Percentiles rank a stretch among this genome's conserved stretches.
Conservation (phyloP, 371 early-diverging fungal species). For the Lichtheimia corymbifera region DNA sequence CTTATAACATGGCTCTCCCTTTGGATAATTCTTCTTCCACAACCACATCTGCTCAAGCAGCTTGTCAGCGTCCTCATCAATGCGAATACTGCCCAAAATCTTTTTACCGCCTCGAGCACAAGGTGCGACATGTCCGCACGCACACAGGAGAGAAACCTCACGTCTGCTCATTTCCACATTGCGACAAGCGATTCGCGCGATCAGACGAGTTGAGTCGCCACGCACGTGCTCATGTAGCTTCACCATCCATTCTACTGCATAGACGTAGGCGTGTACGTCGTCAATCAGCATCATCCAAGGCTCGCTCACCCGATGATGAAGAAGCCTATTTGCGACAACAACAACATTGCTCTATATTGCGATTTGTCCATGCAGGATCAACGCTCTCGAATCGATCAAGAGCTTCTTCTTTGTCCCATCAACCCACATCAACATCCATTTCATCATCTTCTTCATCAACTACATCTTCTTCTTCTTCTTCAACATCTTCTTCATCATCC, state of each 20-base stretch:
- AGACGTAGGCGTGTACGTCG: constrained; percentile 17
- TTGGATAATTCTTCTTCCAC: background rate
- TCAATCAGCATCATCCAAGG: constrained; percentile 13
- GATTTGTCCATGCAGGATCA: constrained; percentile 35
- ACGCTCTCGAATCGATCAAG: background rate
- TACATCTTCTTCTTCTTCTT: constrained; percentile 5
- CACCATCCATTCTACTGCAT: constrained; percentile 27
- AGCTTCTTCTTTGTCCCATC: background rate
- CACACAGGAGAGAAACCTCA: constrained; percentile 91
- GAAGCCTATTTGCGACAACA: constrained; percentile 42
- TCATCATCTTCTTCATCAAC: background rate
- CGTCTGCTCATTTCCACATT: constrained; percentile 69
- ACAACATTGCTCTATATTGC: constrained; percentile 44
- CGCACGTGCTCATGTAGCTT: constrained; percentile 59
- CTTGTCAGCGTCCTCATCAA: constrained; percentile 67
- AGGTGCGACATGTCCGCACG: constrained; percentile 82
- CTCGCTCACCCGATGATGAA: constrained; percentile 30
- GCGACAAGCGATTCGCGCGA: constrained; percentile 82
- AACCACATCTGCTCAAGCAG: constrained; percentile 13
- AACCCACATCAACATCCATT: constrained; percentile 5
- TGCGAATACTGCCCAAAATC: constrained; percentile 77
- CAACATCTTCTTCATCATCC: background rate
- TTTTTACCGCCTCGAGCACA: constrained; percentile 77
- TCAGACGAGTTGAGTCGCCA: constrained; percentile 88
- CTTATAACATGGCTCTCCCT: background rate